Percentiles rank a stretch among this genome's conserved stretches.
Evolutionary conservation across 1,284 basidiomycete species (phyloP).

Genomic region (Irpex rosettiformis): DNA sequence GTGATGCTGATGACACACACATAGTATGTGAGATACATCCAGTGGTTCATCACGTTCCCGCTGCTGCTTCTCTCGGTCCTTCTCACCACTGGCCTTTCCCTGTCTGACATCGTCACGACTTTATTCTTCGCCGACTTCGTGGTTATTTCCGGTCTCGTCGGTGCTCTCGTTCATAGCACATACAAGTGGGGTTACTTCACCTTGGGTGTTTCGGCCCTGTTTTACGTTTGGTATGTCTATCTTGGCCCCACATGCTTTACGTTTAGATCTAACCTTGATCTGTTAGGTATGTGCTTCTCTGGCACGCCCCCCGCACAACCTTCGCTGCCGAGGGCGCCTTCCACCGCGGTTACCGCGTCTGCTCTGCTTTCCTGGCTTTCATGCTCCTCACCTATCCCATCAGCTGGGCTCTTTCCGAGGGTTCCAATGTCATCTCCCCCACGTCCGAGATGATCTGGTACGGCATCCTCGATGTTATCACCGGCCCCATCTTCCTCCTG

Average conservation of each 20-base stretch:
- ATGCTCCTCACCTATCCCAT: conserved; percentile 50
- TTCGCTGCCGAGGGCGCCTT: conserved; percentile 32
- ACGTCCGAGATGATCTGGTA: conserved; percentile 49
- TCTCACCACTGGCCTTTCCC: conserved; percentile 43
- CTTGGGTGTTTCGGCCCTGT: conserved; percentile 38
- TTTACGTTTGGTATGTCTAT: conserved; percentile 41
- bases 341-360: conserved; percentile 35
- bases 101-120: conserved; percentile 44
- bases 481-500: conserved; percentile 42
- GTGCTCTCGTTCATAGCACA: conserved; percentile 39
- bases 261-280: conserved; percentile 17
- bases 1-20: neutral
- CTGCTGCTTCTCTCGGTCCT: conserved; percentile 46
- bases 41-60: conserved; percentile 53
- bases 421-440: conserved; percentile 38
- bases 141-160: conserved; percentile 46
- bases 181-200: conserved; percentile 49
- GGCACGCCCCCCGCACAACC: conserved; percentile 25
- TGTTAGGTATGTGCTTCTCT: conserved; percentile 27
- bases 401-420: conserved; percentile 43
- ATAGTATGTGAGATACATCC: conserved; percentile 45
- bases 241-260: conserved; percentile 22
- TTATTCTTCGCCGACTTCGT: conserved; percentile 47
- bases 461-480: conserved; percentile 53
- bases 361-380: conserved; percentile 39